These are phyloP conservation scores for Phytophthora sp. DNA, from an alignment of 352 stramenopile genomes.

Conservation along the genomic window DNA sequence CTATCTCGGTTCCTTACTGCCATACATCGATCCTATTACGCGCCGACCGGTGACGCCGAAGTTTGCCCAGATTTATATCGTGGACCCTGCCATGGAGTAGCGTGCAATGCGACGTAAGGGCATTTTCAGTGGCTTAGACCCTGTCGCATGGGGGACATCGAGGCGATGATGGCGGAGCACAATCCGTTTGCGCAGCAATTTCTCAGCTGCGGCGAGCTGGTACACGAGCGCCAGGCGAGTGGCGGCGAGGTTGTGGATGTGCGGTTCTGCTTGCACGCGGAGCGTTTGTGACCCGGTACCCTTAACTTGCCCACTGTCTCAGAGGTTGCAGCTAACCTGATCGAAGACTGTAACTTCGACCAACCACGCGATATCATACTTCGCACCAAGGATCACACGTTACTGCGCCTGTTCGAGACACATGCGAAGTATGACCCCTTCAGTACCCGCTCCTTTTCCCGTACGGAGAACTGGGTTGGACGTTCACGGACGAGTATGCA, in stretches of 20 bases:
- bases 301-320: conserved; percentile 13
- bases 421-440: conserved; percentile 7
- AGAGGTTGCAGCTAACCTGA: neutral
- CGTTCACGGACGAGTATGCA: neutral
- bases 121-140: conserved; percentile 6
- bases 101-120: neutral
- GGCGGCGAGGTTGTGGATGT: neutral
- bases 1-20: conserved; percentile 1
- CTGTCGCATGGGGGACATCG: conserved; percentile 1
- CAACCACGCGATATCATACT: neutral
- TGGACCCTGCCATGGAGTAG: conserved; percentile 5
- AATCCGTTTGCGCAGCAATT: conserved; percentile 11
- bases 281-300: neutral
- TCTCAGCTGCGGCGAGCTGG: neutral
- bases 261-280: neutral
- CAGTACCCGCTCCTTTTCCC: conserved; percentile 13
- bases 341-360: neutral
- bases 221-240: neutral
- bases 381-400: neutral
- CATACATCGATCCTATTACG: neutral
- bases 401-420: conserved; percentile 12
- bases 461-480: conserved; percentile 15
- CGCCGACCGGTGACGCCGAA: neutral
- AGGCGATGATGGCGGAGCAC: conserved; percentile 25
- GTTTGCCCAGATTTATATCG: conserved; percentile 25